A percentile compares a stretch with the other conserved stretches of the same genome.
These are phyloP conservation scores for Suillus subaureus DNA, from an alignment of 768 basidiomycete species.

Conservation along the genomic window DNA sequence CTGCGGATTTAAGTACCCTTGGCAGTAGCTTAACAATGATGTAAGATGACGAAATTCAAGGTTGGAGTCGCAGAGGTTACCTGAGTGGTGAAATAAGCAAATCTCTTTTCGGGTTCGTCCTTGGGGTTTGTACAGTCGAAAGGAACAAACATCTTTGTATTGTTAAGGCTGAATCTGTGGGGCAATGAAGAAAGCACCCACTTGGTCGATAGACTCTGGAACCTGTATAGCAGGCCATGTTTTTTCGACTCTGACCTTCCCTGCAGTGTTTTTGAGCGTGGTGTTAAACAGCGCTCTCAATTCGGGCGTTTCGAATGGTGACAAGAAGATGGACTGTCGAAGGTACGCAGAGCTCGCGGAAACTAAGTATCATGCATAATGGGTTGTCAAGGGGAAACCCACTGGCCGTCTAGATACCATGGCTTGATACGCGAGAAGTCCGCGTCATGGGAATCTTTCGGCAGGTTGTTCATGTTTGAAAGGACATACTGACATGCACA, in stretches of 20 bases:
- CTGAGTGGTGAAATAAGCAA: conserved; percentile 85
- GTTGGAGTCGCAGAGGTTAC: conserved; percentile 37
- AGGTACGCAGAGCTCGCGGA: conserved; percentile 71
- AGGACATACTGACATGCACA: conserved; percentile 69
- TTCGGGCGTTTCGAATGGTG: conserved; percentile 90
- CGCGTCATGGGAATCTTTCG: conserved; percentile 89
- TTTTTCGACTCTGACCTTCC: conserved; percentile 73
- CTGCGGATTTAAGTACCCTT: conserved; percentile 84
- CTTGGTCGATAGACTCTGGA: conserved; percentile 83
- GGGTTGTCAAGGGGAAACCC: conserved; percentile 33
- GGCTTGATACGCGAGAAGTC: conserved; percentile 98
- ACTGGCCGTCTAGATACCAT: conserved; percentile 97
- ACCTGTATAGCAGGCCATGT: conserved; percentile 76
- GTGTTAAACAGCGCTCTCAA: conserved; percentile 76
- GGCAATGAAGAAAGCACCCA: conserved; percentile 32
- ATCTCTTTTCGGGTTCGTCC: conserved; percentile 86
- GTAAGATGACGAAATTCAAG: conserved; percentile 1
- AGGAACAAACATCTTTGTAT: conserved; percentile 61
- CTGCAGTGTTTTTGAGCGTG: conserved; percentile 80
- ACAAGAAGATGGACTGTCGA: conserved; percentile 87
- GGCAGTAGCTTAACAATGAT: conserved; percentile 77
- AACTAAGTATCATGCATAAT: conserved; percentile 2
- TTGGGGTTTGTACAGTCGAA: conserved; percentile 73
- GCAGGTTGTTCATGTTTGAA: conserved; percentile 82
- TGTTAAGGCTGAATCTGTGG: neutral